Conservation (phyloP, 345 rosid genomes). For the Linum usitatissimum region DNA sequence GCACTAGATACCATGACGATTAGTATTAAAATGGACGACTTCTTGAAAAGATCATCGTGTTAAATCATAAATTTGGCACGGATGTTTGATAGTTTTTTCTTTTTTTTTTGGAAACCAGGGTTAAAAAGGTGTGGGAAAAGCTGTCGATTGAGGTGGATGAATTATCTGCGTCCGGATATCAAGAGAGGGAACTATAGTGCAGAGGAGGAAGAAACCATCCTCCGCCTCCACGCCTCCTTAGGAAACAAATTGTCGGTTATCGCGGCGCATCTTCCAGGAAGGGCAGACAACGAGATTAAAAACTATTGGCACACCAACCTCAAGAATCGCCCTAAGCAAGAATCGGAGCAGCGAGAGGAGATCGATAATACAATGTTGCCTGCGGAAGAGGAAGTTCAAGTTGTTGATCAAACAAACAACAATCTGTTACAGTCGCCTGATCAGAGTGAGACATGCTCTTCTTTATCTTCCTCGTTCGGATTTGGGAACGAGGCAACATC, state of each 20-base stretch:
- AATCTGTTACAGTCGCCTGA: background rate
- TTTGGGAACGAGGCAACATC: background rate
- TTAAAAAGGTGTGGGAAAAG: conserved; percentile 55
- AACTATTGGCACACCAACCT: conserved; percentile 57
- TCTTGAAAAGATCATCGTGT: too few relatives aligned
- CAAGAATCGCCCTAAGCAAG: conserved; percentile 28
- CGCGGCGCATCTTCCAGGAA: conserved; percentile 46
- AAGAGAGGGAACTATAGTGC: conserved; percentile 44
- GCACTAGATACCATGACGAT: too few relatives aligned
- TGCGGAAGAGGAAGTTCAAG: too few relatives aligned
- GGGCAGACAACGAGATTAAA: conserved; percentile 53
- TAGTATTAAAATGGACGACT: too few relatives aligned
- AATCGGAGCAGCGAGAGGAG: too few relatives aligned
- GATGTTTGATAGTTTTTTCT: too few relatives aligned
- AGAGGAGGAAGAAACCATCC: conserved; percentile 43
- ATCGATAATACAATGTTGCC: too few relatives aligned
- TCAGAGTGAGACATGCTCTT: background rate
- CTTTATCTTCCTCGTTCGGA: background rate
- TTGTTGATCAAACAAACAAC: background rate
- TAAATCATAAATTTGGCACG: too few relatives aligned
- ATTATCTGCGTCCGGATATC: conserved; percentile 44
- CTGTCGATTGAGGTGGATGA: conserved; percentile 55
- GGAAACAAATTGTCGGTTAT: conserved; percentile 63
- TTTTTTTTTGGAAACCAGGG: too few relatives aligned
- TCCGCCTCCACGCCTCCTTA: conserved; percentile 24